Evolutionary conservation across 768 basidiomycete genomes (phyloP).

Genomic region (Xanthoconium purpureum): DNA sequence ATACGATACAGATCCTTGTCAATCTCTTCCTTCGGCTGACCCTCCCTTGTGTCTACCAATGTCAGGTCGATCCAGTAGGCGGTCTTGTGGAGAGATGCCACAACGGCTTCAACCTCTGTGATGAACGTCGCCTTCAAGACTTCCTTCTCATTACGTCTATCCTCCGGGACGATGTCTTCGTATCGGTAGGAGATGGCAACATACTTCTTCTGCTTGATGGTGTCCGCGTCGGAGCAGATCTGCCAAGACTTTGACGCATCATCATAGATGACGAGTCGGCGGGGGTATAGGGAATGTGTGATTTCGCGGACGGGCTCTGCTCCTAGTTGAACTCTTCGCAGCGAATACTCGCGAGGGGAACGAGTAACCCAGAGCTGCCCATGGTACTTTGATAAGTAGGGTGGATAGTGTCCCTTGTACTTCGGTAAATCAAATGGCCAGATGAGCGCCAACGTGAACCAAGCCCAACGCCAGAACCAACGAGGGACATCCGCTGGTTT

Average conservation of each 20-base stretch:
- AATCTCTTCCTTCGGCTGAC: too few relatives aligned
- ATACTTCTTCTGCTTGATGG: conserved; percentile 13
- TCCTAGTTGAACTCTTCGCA: conserved; percentile 1
- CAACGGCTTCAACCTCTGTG: background rate
- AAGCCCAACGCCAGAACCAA: conserved; percentile 19
- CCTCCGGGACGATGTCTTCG: background rate
- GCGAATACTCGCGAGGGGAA: conserved; percentile 21
- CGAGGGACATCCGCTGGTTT: background rate
- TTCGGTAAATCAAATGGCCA: conserved; percentile 10
- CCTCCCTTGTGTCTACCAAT: too few relatives aligned
- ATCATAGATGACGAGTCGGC: conserved; percentile 17
- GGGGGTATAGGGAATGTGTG: conserved; percentile 15
- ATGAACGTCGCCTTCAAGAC: background rate
- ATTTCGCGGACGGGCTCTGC: conserved; percentile 5
- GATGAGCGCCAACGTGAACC: conserved; percentile 16
- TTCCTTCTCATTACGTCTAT: too few relatives aligned
- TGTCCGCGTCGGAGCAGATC: background rate
- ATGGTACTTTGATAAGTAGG: conserved; percentile 18
- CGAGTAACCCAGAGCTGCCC: conserved; percentile 26
- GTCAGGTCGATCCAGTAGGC: conserved; percentile 16
- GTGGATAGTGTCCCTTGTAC: background rate
- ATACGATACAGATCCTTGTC: too few relatives aligned
- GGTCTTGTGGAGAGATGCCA: conserved; percentile 5
- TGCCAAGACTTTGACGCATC: background rate
- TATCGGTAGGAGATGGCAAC: background rate